These are phyloP conservation scores for Tulasnella sp. DNA, from an alignment of 768 basidiomycete genomes.

Conservation along the genomic window DNA sequence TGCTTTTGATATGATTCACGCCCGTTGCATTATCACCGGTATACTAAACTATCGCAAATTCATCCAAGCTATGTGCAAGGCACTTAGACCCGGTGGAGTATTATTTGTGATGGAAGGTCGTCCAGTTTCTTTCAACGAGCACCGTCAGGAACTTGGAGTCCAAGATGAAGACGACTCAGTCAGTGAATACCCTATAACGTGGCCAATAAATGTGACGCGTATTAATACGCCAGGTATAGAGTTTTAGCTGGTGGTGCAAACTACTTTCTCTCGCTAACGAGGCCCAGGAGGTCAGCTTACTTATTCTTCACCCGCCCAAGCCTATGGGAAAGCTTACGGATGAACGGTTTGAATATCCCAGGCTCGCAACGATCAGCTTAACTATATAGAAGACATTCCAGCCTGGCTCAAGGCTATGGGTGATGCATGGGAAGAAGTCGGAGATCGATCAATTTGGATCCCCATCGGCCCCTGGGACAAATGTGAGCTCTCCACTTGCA, in stretches of 20 bases:
- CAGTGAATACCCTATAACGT: not conserved
- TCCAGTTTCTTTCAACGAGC: not conserved
- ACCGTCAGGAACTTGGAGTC: not conserved
- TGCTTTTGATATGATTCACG: constrained; percentile 21
- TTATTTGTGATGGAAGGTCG: constrained; percentile 7
- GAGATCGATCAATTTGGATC: not conserved
- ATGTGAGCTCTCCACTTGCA: not conserved
- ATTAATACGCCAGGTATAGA: not conserved
- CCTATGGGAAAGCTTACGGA: not conserved
- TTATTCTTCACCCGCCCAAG: not conserved
- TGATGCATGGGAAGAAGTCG: not conserved
- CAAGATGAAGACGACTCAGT: constrained; percentile 20
- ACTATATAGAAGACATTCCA: not conserved
- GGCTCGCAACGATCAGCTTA: not conserved
- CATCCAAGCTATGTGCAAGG: not conserved
- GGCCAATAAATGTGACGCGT: too few relatives aligned
- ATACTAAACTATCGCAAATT: constrained; percentile 19
- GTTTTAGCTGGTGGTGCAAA: not conserved
- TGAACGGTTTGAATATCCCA: not conserved
- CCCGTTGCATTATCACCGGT: not conserved
- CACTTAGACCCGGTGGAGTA: constrained; percentile 17
- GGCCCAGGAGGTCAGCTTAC: not conserved
- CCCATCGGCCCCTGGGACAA: constrained; percentile 11
- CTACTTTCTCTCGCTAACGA: not conserved
- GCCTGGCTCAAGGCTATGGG: constrained; percentile 7